Percentiles rank a stretch among this genome's conserved stretches.
phyloP scores from a whole-genome alignment of 2,329 filamentous ascomycete genomes.

The Penicillium sp. region DNA sequence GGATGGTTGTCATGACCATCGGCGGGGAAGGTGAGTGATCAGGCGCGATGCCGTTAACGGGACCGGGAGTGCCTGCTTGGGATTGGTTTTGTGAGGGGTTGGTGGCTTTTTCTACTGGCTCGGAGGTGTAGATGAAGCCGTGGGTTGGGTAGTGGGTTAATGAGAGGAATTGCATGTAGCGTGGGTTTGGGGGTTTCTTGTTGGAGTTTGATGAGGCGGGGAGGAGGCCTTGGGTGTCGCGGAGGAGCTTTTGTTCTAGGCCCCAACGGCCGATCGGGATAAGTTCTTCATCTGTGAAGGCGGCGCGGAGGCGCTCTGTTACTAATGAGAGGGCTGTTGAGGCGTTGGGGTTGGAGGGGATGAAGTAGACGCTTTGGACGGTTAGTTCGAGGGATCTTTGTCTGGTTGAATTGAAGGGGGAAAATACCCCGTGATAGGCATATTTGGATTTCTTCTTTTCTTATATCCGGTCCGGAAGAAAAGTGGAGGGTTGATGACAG shows the following conservation, averaged over 20 bases:
- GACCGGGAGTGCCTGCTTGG: neutral
- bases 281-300: constrained; percentile 37
- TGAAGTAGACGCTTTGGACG: constrained; percentile 43
- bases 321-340: constrained; percentile 36
- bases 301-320: constrained; percentile 40
- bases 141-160: constrained; percentile 42
- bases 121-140: constrained; percentile 44
- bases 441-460: constrained; percentile 14
- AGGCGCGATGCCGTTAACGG: constrained; percentile 2
- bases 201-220: constrained; percentile 33
- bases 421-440: constrained; percentile 39
- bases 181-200: constrained; percentile 31
- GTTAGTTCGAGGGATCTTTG: neutral
- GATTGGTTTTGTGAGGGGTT: neutral
- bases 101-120: constrained; percentile 16
- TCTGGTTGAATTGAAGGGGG: neutral
- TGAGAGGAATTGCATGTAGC: constrained; percentile 46
- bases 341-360: constrained; percentile 43
- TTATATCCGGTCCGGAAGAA: neutral
- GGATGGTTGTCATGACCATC: constrained; percentile 43
- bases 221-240: constrained; percentile 44
- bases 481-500: neutral
- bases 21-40: constrained; percentile 7
- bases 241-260: constrained; percentile 45
- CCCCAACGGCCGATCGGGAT: constrained; percentile 40